Evolutionary conservation across 1,139 yeast species (phyloP).

Genomic region (Pichia kudriavzevii): DNA sequence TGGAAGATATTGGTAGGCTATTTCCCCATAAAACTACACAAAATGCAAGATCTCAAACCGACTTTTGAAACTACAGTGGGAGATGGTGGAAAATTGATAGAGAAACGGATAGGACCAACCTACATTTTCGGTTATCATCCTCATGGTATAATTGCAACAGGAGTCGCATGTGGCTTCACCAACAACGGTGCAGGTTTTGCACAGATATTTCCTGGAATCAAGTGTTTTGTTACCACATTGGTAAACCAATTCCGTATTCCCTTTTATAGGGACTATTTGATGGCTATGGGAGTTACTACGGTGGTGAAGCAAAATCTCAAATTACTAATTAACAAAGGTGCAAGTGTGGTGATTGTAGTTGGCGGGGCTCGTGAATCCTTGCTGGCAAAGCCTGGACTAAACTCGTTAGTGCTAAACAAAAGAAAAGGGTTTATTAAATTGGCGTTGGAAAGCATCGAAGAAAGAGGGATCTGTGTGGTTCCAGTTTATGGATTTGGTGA

Average conservation of each 20-base stretch:
- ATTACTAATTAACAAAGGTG: constrained; percentile 55
- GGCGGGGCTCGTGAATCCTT: constrained; percentile 95
- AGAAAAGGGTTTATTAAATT: constrained; percentile 85
- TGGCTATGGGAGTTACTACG: constrained; percentile 77
- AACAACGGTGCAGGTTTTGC: constrained; percentile 11
- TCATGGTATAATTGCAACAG: constrained; percentile 92
- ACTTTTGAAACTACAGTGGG: constrained; percentile 43
- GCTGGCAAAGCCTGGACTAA: constrained; percentile 52
- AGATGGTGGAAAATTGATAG: background rate
- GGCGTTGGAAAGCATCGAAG: constrained; percentile 49
- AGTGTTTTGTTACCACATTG: constrained; percentile 69
- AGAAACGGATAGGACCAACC: constrained; percentile 47
- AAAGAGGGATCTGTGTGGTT: constrained; percentile 68
- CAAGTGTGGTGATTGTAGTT: constrained; percentile 79
- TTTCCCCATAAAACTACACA: constrained; percentile 71
- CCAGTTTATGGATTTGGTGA: constrained; percentile 94
- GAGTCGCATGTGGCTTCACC: constrained; percentile 80
- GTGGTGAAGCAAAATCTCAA: constrained; percentile 73
- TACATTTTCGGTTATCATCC: constrained; percentile 95
- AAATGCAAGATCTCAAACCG: constrained; percentile 65
- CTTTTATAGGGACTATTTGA: constrained; percentile 75
- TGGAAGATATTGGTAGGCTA: constrained; percentile 75
- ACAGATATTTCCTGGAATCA: constrained; percentile 68
- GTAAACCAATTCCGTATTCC: constrained; percentile 85
- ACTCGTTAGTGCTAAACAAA: constrained; percentile 62